Evolutionary conservation across 2,329 filamentous ascomycete genomes (phyloP), one percentile per base, ranked within the genome.

Genomic region (Aspergillus sp.): DNA sequence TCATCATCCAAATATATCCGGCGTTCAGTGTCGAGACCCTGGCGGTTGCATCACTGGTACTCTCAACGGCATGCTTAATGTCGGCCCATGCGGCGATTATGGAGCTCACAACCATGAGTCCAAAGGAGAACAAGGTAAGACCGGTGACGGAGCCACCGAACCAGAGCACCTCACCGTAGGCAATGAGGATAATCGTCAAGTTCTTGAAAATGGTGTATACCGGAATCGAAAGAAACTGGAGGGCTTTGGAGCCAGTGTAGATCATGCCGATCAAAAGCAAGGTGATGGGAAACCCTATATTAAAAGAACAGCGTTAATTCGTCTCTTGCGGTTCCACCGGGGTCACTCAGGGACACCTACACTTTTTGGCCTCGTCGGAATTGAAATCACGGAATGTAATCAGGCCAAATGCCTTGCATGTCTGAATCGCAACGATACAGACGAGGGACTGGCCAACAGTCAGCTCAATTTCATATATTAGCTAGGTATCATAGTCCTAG

Each of bases 151-250:
- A 89, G 62, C 91, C 91, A 49, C 93, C 93, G 57, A 98, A 98
- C 90, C 91, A 97, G 42, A 98, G 79, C 28, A 98, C 91, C 72
- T 98, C 93, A 56, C 93, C 93, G 57, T 98, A 98, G 44, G 93
- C 93, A 61, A 97, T 98, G 53, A 97, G 83, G 60, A 98, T 97
- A 68, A 95, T 98, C 49, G 93, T 97, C 75, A 98, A 71, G 74
- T 98, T 98, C 80, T 98, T 98, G 80, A 98, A 98, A 67, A 98
- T 98, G 44, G 93, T 98, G 73, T 98, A 98, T 27, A 98, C 93
- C 26, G 93, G 93, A 44, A 98, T 95, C 29, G 90, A 96, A 49
- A 98, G 86, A 71, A 85, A 97, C 71, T 96, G 90, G 37, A 98
- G 82, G 13, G 93, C 90, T 75, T 96, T 96, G 61, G 88, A 93